Evolutionary conservation across 75 land plant genomes (phyloP).

Genomic region (Azolla pinnata): DNA sequence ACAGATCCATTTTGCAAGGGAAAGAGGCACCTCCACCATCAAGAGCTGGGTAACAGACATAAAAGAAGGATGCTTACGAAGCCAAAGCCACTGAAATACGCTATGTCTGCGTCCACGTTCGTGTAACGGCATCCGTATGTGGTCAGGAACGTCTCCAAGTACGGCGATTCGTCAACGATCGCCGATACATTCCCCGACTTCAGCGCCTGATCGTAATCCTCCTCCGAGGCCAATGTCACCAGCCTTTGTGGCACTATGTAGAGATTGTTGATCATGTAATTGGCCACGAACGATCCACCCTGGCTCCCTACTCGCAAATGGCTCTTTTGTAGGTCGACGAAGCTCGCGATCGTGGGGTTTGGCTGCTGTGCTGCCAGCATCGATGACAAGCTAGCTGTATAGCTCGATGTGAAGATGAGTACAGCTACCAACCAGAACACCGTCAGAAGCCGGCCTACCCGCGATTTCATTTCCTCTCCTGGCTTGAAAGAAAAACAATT

Average conservation of each 20-base stretch:
- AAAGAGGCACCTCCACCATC: not conserved
- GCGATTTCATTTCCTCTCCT: slow-evolving; percentile 8
- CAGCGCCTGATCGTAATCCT: not conserved
- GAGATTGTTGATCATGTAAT: slow-evolving; percentile 6
- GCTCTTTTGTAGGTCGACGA: slow-evolving; percentile 17
- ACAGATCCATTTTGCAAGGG: not conserved
- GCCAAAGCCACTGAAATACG: slow-evolving; percentile 20
- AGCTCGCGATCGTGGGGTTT: slow-evolving; percentile 11
- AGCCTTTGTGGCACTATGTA: not conserved
- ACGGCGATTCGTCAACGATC: slow-evolving; percentile 30
- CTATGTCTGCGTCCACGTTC: slow-evolving; percentile 6
- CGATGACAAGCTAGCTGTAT: slow-evolving; percentile 15
- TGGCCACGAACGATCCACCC: slow-evolving; percentile 30
- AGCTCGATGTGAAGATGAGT: slow-evolving; percentile 20
- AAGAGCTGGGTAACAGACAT: not conserved
- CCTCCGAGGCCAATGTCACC: not conserved
- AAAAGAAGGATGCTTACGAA: slow-evolving; percentile 13
- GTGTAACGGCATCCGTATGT: slow-evolving; percentile 11
- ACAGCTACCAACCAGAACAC: slow-evolving; percentile 22
- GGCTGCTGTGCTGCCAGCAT: slow-evolving; percentile 14
- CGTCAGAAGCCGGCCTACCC: slow-evolving; percentile 7
- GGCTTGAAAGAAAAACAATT: too few relatives aligned
- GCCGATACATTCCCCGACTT: slow-evolving; percentile 10
- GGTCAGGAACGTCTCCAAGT: slow-evolving; percentile 16
- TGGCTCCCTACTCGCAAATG: slow-evolving; percentile 30